These are phyloP conservation scores for Hirsutella thompsonii DNA, from an alignment of 2,329 filamentous ascomycete genomes.

Conservation along the genomic window DNA sequence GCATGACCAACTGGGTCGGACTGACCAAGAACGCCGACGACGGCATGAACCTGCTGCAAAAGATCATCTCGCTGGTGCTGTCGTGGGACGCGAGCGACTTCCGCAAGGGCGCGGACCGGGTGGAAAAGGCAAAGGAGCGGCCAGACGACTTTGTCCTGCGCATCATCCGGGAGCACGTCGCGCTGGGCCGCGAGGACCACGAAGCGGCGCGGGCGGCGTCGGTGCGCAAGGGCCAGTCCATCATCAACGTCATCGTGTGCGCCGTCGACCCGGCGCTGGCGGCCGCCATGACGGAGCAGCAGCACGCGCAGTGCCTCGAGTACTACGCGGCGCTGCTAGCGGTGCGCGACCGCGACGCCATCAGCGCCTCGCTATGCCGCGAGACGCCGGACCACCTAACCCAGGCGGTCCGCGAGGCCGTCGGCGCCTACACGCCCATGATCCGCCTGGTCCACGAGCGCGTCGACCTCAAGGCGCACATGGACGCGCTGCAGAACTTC, in stretches of 20 bases:
- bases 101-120: slow-evolving; percentile 47
- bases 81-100: slow-evolving; percentile 63
- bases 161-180: slow-evolving; percentile 45
- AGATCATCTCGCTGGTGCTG: slow-evolving; percentile 61
- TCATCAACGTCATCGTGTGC: slow-evolving; percentile 53
- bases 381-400: slow-evolving; percentile 63
- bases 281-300: slow-evolving; percentile 37
- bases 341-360: slow-evolving; percentile 59
- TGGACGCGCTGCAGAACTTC: slow-evolving; percentile 55
- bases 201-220: slow-evolving; percentile 46
- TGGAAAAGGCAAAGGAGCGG: slow-evolving; percentile 46
- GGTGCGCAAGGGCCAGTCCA: slow-evolving; percentile 37
- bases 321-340: slow-evolving; percentile 61
- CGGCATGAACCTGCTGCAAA: slow-evolving; percentile 69
- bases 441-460: slow-evolving; percentile 59
- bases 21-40: slow-evolving; percentile 58
- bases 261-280: slow-evolving; percentile 32
- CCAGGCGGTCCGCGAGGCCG: slow-evolving; percentile 47
- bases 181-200: slow-evolving; percentile 39
- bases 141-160: slow-evolving; percentile 49
- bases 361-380: slow-evolving; percentile 53
- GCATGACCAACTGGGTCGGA: slow-evolving; percentile 69
- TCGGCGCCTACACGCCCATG: slow-evolving; percentile 60
- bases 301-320: slow-evolving; percentile 53
- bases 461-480: slow-evolving; percentile 56